Conservation (phyloP, 169 alveolate genomes). For the Plasmodium ovale region DNA sequence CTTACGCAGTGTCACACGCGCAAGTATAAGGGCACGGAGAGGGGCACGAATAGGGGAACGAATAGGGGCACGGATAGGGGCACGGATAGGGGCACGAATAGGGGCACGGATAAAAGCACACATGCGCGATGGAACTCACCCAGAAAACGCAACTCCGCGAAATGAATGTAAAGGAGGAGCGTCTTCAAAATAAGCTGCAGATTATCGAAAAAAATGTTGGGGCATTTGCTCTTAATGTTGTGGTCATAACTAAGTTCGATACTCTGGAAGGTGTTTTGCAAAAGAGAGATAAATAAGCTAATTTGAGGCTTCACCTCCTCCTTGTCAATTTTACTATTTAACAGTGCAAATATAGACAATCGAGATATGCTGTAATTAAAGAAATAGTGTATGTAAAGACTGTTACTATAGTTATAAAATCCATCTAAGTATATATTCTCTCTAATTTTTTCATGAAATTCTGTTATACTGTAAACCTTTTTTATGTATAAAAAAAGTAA, state of each 20-base stretch:
- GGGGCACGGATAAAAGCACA: not conserved
- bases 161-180: constrained; percentile 6
- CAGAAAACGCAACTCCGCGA: constrained; percentile 25
- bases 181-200: constrained; percentile 33
- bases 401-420: not conserved
- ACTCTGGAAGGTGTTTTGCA: constrained; percentile 8
- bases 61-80: not conserved
- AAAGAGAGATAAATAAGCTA: not conserved
- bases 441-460: constrained; percentile 4
- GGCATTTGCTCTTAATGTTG: not conserved
- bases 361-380: constrained; percentile 48
- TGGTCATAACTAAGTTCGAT: constrained; percentile 18
- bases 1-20: not conserved
- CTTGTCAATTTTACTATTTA: constrained; percentile 3
- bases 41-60: too few relatives aligned
- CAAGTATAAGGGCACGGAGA: too few relatives aligned
- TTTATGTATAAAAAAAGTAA: constrained; percentile 7
- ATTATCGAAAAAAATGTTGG: constrained; percentile 14
- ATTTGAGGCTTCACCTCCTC: not conserved
- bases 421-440: not conserved
- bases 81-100: not conserved
- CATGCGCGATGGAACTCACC: constrained; percentile 22
- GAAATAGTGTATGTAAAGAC: constrained; percentile 21
- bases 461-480: constrained; percentile 17
- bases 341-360: constrained; percentile 24